Base-by-base conservation (phyloP, 768 basidiomycete genomes). In the Trametopsis cervina region DNA sequence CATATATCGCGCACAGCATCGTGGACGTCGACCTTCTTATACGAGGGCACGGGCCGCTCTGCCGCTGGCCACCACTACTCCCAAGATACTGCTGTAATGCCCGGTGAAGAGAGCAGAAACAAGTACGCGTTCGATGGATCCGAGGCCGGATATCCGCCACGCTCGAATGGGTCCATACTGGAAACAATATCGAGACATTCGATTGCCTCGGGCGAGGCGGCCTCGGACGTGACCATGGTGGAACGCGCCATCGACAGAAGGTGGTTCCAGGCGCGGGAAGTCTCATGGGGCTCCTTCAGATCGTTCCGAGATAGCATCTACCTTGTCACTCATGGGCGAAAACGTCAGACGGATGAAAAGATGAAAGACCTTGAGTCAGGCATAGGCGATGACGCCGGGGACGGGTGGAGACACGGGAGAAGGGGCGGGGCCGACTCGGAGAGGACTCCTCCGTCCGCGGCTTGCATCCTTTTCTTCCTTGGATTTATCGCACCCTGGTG, bases 401-500 rank as follows among this genome's bases (percentile, higher is more conserved):
- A n/a, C n/a, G n/a, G n/a, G n/a, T n/a, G n/a, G n/a, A n/a, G n/a
- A n/a, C n/a, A n/a, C n/a, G n/a, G n/a, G n/a, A n/a, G n/a, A n/a
- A n/a, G n/a, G n/a, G n/a, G n/a, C n/a, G n/a, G n/a, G n/a, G n/a
- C n/a, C n/a, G 12, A 18, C 50, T 33, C 15, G 29, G 7, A 33
- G 29, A 33, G 29, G 29, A 7, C n/a, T n/a, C n/a, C n/a, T n/a
- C n/a, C n/a, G 43, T 55, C 55, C 40, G 44, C 44, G 25, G 62
- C 62, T 36, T 58, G 55, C 57, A 74, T 81, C 61, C 66, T 85
- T n/a, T 88, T 88, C 65, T 87, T 82, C 81, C 48, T 81, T 0
- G 85, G 85, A 2, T 88, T 88, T 56, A 48, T 85, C 40, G 81
- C 75, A 40, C 85, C 85, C 0, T 77, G 83, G 63, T 74, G 85